Conservation (phyloP, 108 stramenopile genomes). For the Pseudonitzschia pungens region DNA sequence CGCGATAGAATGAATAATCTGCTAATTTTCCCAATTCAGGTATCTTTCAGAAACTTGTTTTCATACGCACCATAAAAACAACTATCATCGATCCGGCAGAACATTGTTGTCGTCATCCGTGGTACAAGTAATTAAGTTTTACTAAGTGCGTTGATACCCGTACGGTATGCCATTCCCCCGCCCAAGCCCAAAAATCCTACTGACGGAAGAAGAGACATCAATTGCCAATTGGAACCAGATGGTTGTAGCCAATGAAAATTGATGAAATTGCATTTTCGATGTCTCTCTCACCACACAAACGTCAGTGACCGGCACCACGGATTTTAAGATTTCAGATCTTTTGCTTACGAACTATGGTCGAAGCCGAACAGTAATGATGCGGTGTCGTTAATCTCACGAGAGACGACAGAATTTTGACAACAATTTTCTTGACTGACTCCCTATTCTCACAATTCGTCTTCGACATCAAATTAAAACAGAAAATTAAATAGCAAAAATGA, state of each 20-base stretch:
- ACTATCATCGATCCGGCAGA: too few species aligned
- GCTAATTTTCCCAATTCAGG: too few species aligned
- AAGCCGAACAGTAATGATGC: too few species aligned
- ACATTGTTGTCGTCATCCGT: too few species aligned
- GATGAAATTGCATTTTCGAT: constrained; percentile 1
- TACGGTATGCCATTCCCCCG: too few species aligned
- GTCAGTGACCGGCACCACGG: constrained; percentile 3
- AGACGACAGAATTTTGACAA: neutral
- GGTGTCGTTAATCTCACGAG: neutral
- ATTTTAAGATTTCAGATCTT: constrained; percentile 5
- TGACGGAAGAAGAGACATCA: neutral
- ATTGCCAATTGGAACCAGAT: constrained; percentile 12
- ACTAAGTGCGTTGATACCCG: too few species aligned
- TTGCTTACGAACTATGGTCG: neutral
- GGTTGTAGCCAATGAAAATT: constrained; percentile 15
- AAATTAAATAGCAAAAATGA: constrained; percentile 55
- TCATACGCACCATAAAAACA: too few species aligned
- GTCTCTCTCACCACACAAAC: constrained; percentile 13
- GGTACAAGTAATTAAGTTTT: too few species aligned
- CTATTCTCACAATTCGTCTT: constrained; percentile 18
- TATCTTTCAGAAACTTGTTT: too few species aligned
- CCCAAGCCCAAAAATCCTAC: too few species aligned
- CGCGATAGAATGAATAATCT: too few species aligned
- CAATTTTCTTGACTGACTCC: neutral
- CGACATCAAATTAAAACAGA: constrained; percentile 16